Evolutionary conservation across 192 early-diverging fungal species (phyloP), one percentile per base, ranked within the genome.

Genomic region (Rhizoclosmatium sp.): DNA sequence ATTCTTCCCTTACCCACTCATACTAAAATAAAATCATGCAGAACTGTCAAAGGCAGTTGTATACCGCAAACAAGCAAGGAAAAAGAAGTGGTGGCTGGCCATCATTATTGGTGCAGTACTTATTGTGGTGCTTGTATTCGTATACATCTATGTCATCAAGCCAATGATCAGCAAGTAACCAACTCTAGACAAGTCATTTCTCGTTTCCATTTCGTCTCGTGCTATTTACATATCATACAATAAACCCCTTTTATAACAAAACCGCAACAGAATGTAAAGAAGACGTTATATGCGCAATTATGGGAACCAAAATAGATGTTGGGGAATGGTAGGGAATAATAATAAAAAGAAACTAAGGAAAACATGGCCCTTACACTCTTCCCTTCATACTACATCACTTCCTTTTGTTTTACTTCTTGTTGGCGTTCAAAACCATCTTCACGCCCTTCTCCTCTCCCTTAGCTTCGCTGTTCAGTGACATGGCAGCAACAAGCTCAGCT

Each of bases 31-130:
- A 12, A 54, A 0, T 31, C 31, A 31, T 31, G 31, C 31, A 54
- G 88, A 87, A 76, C 80, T 89, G 79, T 81, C 84, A 10, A 85
- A 83, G 65, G 88, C 88, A 3, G 82, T 87, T 70, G 59, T 61
- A 12, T 80, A 83, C 70, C 65, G 84, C 39, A 85, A 87, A 64
- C 23, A 78, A 31, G 81, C 86, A 7, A 68, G 88, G 51, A 89
- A 87, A 70, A 87, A 84, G 80, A 46, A 75, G 49, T 85, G 85
- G 86, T 83, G 75, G 78, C 84, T 87, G 40, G 7, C 71, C 12
- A 59, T 40, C 10, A 21, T 81, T 14, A 61, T 85, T 62, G 4
- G 85, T 3, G 62, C 79, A 0, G 14, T 85, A 2, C 42, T 85
- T 47, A 2, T 85, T 44, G 60, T 80, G 60, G 46, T 85, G 10